phyloP scores from a whole-genome alignment of 768 basidiomycete genomes.

The Asterophora parasitica region DNA sequence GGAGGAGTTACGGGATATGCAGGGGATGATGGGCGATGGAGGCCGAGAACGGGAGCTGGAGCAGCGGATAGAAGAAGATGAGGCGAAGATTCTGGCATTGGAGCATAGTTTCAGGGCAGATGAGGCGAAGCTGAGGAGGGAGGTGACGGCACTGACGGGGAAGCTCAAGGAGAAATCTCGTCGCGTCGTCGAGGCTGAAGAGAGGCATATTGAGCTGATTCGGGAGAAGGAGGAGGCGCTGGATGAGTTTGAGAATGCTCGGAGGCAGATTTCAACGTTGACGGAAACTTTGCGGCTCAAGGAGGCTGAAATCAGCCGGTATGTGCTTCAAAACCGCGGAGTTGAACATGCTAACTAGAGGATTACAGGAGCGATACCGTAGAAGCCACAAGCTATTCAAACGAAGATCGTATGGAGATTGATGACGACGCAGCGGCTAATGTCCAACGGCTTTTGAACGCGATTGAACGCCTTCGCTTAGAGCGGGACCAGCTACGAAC shows the following conservation, averaged over 20 bases:
- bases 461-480: conserved; percentile 60
- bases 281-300: conserved; percentile 13
- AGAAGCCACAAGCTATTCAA: background rate
- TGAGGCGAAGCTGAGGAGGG: conserved; percentile 36
- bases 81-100: conserved; percentile 56
- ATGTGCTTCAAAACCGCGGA: background rate
- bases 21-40: conserved; percentile 34
- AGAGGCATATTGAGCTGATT: conserved; percentile 40
- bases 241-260: conserved; percentile 37
- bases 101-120: conserved; percentile 43
- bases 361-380: background rate
- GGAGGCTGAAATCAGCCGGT: conserved; percentile 7
- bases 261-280: conserved; percentile 25
- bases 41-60: conserved; percentile 58
- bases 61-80: conserved; percentile 69
- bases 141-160: conserved; percentile 35
- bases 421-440: conserved; percentile 33
- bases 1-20: conserved; percentile 50
- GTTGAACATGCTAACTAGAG: background rate
- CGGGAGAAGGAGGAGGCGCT: conserved; percentile 50
- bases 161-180: conserved; percentile 28
- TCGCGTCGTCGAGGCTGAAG: conserved; percentile 36
- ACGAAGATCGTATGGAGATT: background rate
- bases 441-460: conserved; percentile 53
- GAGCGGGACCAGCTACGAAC: conserved; percentile 63